These are phyloP conservation scores for Aspergillus sclerotioniger DNA, from an alignment of 495 filamentous ascomycete genomes.

Conservation along the genomic window DNA sequence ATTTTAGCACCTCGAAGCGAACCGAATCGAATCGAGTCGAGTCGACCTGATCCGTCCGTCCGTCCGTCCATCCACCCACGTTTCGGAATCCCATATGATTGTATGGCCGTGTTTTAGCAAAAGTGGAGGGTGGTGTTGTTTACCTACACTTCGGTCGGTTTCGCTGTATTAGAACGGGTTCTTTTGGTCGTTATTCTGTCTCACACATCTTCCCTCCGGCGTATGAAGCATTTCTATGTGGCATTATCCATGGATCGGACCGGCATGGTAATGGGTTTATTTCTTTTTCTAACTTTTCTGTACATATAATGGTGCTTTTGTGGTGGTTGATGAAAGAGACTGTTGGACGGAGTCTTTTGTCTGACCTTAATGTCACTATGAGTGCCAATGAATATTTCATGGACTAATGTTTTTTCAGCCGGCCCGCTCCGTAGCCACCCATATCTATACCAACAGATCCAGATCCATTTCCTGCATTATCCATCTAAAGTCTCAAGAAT, in stretches of 20 bases:
- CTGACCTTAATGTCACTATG: constrained; percentile 32
- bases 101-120: constrained; percentile 30
- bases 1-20: constrained; percentile 15
- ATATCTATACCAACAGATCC: no score
- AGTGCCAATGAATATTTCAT: constrained; percentile 16
- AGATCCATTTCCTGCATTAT: no score
- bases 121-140: constrained; percentile 32
- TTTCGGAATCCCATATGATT: constrained; percentile 28
- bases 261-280: constrained; percentile 48
- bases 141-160: constrained; percentile 30
- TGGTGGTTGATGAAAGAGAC: constrained; percentile 29
- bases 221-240: constrained; percentile 46
- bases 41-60: constrained; percentile 5
- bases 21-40: constrained; percentile 4
- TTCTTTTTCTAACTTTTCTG: constrained; percentile 27
- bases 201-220: constrained; percentile 48
- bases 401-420: background rate
- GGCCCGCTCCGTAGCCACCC: no score
- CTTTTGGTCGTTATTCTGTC: constrained; percentile 27
- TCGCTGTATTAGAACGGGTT: constrained; percentile 47
- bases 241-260: constrained; percentile 48
- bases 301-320: constrained; percentile 49
- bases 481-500: no score
- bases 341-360: constrained; percentile 25
- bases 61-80: constrained; percentile 18